Base-by-base conservation (phyloP, 306 rosid genomes). In the Vicia faba region DNA sequence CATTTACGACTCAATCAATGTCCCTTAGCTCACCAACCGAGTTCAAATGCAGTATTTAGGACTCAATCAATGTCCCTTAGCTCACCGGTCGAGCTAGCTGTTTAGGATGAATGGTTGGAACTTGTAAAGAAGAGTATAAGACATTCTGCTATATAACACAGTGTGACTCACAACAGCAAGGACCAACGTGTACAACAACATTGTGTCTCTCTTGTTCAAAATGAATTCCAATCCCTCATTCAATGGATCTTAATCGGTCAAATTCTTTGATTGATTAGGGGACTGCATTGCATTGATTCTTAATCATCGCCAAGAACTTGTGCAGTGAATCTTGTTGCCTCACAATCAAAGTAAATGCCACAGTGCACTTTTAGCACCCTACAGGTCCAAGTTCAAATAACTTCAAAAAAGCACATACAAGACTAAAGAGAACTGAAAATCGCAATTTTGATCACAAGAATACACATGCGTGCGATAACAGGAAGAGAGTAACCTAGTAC, bases 321-420 rank as follows among this genome's bases (percentile, higher is more conserved):
- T 0, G 88, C 83, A 26, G 95, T 91, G 83, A 91, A 88, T 70
- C 69, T 71, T 84, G 85, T 83, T 16, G 97, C 97, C 70, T 88
- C 96, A 61, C 59, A 71, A 76, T 88, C 96, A n/a, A 88, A 91
- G 75, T 85, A 88, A 33, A 85, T 10, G 87, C 90, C 97, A 88
- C 79, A 86, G 88, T 13, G 67, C 49, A 88, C 89, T 64, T 88
- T 85, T 84, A 38, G 91, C 97, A 31, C n/a, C n/a, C n/a, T n/a
- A n/a, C n/a, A n/a, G n/a, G n/a, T n/a, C n/a, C n/a, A n/a, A n/a
- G n/a, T n/a, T n/a, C n/a, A n/a, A n/a, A n/a, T n/a, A n/a, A n/a
- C n/a, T n/a, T n/a, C n/a, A n/a, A n/a, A n/a, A n/a, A n/a, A n/a
- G n/a, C n/a, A n/a, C n/a, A n/a, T n/a, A n/a, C n/a, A n/a, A n/a